Percentiles rank a stretch among this genome's conserved stretches.
These are phyloP conservation scores for Brassica rapa DNA, from an alignment of 345 rosid genomes.

Conservation along the genomic window DNA sequence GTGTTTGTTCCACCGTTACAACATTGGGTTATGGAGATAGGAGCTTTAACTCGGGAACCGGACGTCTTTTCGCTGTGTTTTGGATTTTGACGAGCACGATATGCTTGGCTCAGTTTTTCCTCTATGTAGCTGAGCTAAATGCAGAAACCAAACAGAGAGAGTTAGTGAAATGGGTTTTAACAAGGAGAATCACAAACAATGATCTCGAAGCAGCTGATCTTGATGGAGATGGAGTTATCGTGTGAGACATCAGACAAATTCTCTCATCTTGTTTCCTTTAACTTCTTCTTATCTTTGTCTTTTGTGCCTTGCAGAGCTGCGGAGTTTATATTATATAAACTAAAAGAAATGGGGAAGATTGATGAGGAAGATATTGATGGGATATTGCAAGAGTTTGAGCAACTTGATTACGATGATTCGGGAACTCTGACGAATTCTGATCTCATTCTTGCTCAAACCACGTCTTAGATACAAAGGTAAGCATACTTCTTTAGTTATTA, in stretches of 20 bases:
- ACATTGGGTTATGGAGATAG: slow-evolving; percentile 85
- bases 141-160: slow-evolving; percentile 62
- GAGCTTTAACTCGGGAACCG: slow-evolving; percentile 61
- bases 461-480: not conserved
- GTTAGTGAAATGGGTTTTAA: slow-evolving; percentile 68
- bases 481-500: not conserved
- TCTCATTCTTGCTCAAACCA: not conserved
- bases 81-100: slow-evolving; percentile 69
- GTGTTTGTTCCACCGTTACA: slow-evolving; percentile 80
- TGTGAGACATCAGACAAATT: slow-evolving; percentile 46
- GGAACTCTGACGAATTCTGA: slow-evolving; percentile 10
- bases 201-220: slow-evolving; percentile 85
- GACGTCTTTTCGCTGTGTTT: slow-evolving; percentile 68
- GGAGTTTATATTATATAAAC: slow-evolving; percentile 64
- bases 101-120: slow-evolving; percentile 66
- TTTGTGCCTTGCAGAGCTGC: slow-evolving; percentile 36
- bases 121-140: slow-evolving; percentile 63
- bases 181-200: slow-evolving; percentile 45
- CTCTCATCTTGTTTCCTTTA: not conserved
- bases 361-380: slow-evolving; percentile 11
- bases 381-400: slow-evolving; percentile 2
- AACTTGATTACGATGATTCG: slow-evolving; percentile 8
- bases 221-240: slow-evolving; percentile 62
- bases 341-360: slow-evolving; percentile 52
- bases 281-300: not conserved